Evolutionary conservation across 345 rosid genomes (phyloP), one percentile per base, ranked within the genome.

Genomic region (Noccaea bulbosa): DNA sequence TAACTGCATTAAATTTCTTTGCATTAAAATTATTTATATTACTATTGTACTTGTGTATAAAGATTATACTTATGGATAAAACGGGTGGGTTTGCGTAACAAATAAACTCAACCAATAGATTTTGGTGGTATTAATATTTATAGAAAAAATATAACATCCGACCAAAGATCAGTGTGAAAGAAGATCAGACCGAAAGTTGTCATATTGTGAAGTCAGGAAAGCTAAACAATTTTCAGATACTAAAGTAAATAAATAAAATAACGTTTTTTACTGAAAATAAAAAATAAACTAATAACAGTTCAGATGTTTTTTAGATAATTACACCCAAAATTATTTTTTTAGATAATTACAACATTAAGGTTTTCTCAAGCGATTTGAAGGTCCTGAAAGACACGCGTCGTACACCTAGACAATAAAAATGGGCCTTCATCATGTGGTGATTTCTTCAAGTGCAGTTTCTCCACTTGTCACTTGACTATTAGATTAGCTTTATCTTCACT

Each of bases 181-280:
- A 52, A 46, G 50, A 72, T 72, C 49, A n/a, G 58, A 72, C 76
- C 50, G 41, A 64, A 72, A 72, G 48, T 62, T 72, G 71, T 46
- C 77, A 47, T 47, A 39, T 16, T 70, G 49, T 34, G 6, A 46
- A 46, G 47, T 65, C 49, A 39, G 58, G 40, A 65, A 57, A 48
- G 45, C 39, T 48, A 56, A 57, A 39, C 41, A 63, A 24, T 37
- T 37, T 72, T 11, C 46, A 52, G 30, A 17, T 66, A 35, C 38
- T 57, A 8, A 38, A 55, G 11, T 47, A n/a, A 41, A 30, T 17
- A 56, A 33, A 30, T 24, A 14, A 47, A 22, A 37, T 37, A 37
- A 37, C 3, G 10, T 6, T 16, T 58, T 15, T 5, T 16, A 2
- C 4, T 27, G 30, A 27, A 27, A 27, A 7, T 48, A 14, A 3